Base-by-base conservation (phyloP, 768 basidiomycete genomes). In the Russula emetica region DNA sequence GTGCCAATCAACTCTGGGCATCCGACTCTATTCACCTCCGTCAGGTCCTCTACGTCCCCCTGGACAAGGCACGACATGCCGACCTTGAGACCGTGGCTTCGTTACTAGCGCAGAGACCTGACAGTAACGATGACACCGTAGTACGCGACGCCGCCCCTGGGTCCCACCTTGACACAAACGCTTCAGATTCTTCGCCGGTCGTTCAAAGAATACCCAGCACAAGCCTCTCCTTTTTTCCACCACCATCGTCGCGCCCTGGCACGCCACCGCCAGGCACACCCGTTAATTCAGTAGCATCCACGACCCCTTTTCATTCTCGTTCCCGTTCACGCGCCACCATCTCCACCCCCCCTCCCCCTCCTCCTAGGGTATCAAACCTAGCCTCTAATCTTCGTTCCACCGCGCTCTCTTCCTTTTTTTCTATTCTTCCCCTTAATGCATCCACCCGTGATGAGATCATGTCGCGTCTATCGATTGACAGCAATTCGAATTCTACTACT, bases 21-120 rank as follows among this genome's bases (percentile, higher is more conserved):
- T 88, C 91, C 8, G 97, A 98, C 72, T 82, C 92, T 1, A 90
- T 99, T 52, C 92, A 96, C 75, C 82, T 94, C 38, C 88, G 95
- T 32, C 85, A 85, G 52, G 79, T 84, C 7, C 83, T 97, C 40
- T 86, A 90, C 70, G 87, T 98, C 61, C 94, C 95, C 0, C 70
- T 87, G 40, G 83, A 87, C 56, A 79, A 79, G 66, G 79, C 84
- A 26, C 76, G 80, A 34, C 80, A 80, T 26, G 76, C 80, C 52
- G 77, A 72, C 49, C 76, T 58, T 9, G 60, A 79, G 59, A 66
- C 73, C 9, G 66, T 69, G 28, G 55, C 64, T 22, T 60, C 71
- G 18, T 63, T 69, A 26, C 56, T 69, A 26, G 70, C 71, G 16
- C 36, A 53, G 55, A 28, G 40, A 30, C 18, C 45, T 9, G 62